Evolutionary conservation across 2,329 filamentous ascomycete species (phyloP), one percentile per base, ranked within the genome.

Genomic region (Cladosporium sp.): DNA sequence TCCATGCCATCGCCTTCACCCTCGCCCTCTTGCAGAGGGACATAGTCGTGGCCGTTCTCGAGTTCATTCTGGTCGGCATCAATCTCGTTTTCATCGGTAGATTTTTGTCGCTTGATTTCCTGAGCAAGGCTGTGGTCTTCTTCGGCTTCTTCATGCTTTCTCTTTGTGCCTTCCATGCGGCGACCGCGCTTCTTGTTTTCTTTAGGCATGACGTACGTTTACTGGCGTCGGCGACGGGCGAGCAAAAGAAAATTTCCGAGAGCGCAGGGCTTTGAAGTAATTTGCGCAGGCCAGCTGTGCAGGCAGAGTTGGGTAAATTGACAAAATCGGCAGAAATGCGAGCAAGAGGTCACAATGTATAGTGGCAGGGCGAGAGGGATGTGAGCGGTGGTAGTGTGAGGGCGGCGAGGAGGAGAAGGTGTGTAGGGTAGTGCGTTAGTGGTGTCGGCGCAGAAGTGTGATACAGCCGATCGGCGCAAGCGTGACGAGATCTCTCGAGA

Each of bases 161-260:
- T 61, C 64, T 80, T 80, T 59, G 71, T 68, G 56, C 73, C 75
- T 51, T 72, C 74, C 59, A 73, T 75, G 59, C 79, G 75, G 52
- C 79, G 73, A 54, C 79, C 75, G 56, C 77, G 75, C 63, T 80
- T 79, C 64, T 77, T 79, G 59, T 76, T 69, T 63, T 81, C 78
- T 63, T 77, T 78, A 43, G 80, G 79, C 80, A 83, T 83, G 55
- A 46, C 61, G 51, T 18, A 18, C 22, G 11, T 18, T 46, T 43
- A 19, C 27, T 22, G 32, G 35, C 25, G 12, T 32, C 16, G 36
- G 7, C 25, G 22, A n/a, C 27, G 50, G 41, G 41, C 13, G 36
- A 32, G 43, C 15, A 43, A 41, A 50, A 50, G 38, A 38, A 50
- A 45, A 53, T 53, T 20, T 45, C 50, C 39, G 25, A 27, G 15